Base-by-base conservation (phyloP, 2,329 filamentous ascomycete species). In the Trichoderma cornu-damae region DNA sequence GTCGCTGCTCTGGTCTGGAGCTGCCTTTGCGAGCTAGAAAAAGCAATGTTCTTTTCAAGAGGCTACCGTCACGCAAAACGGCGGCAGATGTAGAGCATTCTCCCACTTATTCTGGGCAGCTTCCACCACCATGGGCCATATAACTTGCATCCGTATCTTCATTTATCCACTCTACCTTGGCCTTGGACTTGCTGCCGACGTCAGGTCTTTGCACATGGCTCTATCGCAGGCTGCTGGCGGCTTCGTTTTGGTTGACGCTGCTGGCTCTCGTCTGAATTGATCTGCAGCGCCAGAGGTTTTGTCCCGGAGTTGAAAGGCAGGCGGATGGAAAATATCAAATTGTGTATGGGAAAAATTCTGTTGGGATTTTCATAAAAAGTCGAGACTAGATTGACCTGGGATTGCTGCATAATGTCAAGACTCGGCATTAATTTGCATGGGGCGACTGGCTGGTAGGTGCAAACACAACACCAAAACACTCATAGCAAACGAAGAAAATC, bases 111-210 rank as follows among this genome's bases (percentile, higher is more conserved):
- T 12, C 2, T 1, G n/a, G 12, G 8, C 8, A 34, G 28, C 22
- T 24, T 2, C 28, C 49, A 42, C 18, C 18, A 11, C 24, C n/a
- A 11, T 40, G 6, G n/a, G 28, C 22, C 7, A 34, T 35, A 14
- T 24, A 40, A 26, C 7, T 8, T 12, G 18, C 24, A 24, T 40
- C 49, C 40, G 7, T 35, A 44, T 44, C 40, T 30, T 22, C 18
- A 22, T 42, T 22, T 16, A 32, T 18, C 22, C 35, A 37, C 18
- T 16, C n/a, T n/a, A 6, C 16, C n/a, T 37, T 50, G 32, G 47
- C 47, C 32, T n/a, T 38, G 26, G 20, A 20, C 16, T 28, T 51
- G 55, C 55, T 47, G 47, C 55, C 55, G 38, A 57, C 55, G 55
- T 57, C 55, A 57, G 55, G 37, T 43, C 12, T n/a, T 26, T 16